Evolutionary conservation across 2,329 filamentous ascomycete species (phyloP), one percentile per base, ranked within the genome.

Genomic region (Lecanosticta acicola): DNA sequence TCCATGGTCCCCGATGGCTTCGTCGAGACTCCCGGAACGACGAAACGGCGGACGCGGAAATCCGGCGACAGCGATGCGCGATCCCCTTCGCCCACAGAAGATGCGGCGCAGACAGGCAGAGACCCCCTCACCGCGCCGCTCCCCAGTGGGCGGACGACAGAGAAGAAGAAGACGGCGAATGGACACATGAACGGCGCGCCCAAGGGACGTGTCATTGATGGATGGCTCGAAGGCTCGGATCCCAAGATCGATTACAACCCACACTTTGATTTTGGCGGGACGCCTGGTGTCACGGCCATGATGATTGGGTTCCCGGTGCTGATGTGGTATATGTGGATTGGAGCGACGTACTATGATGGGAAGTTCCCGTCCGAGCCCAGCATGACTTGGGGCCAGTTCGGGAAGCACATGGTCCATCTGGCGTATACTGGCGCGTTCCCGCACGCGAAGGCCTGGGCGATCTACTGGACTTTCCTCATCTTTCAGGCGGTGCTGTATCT

Each of bases 261-360:
- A 33, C 62, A 79, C 52, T 76, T 76, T 54, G 94, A 98, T 65
- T 98, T 97, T 64, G 91, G 91, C 53, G 93, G 93, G 48, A 83
- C 87, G 2, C 65, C 77, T n/a, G 91, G 93, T 45, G 84, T 90
- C 34, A 70, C 78, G 13, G 73, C 79, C 56, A 89, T 96, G 80
- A 97, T 97, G 88, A 77, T 89, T 52, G 81, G 85, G 37, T 98
- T 97, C 69, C 93, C 93, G n/a, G 52, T 83, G 32, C 78, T 98
- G 59, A 97, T 97, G 91, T 96, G 87, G 78, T 97, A 96, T 72
- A 95, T 98, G 90, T 97, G 90, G 90, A 83, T 94, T 67, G 93
- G 93, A 41, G 86, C 91, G 26, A 90, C 84, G 40, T 95, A 91
- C 71, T 98, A 96, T 71, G 74, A 88, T 64, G 91, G 91, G 58